phyloP scores from a whole-genome alignment of 495 filamentous ascomycete genomes.

The Evernia prunastri region DNA sequence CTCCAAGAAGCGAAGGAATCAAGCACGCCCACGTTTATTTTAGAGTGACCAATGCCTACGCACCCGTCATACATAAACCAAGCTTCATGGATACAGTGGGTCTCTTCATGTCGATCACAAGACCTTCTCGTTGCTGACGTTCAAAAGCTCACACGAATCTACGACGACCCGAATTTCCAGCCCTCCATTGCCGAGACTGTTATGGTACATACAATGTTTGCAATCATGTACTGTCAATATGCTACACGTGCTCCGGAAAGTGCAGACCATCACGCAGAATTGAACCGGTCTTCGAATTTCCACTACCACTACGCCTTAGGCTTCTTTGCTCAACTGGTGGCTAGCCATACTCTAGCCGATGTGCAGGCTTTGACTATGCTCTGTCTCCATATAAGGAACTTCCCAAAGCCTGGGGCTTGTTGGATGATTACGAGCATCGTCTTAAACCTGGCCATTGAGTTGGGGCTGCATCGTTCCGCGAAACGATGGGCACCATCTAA shows the following conservation, averaged over 20 bases:
- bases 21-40: conserved; percentile 68
- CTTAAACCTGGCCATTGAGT: conserved; percentile 58
- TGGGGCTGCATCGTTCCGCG: conserved; percentile 64
- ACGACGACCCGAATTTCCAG: conserved; percentile 54
- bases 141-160: conserved; percentile 32
- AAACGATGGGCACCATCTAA: conserved; percentile 53
- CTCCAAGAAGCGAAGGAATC: conserved; percentile 49
- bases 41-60: conserved; percentile 61
- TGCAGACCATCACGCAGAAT: conserved; percentile 39
- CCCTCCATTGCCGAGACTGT: conserved; percentile 58
- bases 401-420: conserved; percentile 71
- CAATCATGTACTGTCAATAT: conserved; percentile 68
- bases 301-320: conserved; percentile 69
- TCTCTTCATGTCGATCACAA: conserved; percentile 1
- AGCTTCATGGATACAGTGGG: conserved; percentile 60
- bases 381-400: conserved; percentile 59
- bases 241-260: conserved; percentile 54
- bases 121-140: conserved; percentile 1
- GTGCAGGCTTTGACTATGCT: conserved; percentile 68
- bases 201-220: conserved; percentile 71
- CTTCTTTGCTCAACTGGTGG: conserved; percentile 56
- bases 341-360: conserved; percentile 52
- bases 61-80: conserved; percentile 64
- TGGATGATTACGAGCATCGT: conserved; percentile 56
- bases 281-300: conserved; percentile 58